Conservation (phyloP, 805 yeast species). For the Hanseniaspora hatyaiensis region DNA sequence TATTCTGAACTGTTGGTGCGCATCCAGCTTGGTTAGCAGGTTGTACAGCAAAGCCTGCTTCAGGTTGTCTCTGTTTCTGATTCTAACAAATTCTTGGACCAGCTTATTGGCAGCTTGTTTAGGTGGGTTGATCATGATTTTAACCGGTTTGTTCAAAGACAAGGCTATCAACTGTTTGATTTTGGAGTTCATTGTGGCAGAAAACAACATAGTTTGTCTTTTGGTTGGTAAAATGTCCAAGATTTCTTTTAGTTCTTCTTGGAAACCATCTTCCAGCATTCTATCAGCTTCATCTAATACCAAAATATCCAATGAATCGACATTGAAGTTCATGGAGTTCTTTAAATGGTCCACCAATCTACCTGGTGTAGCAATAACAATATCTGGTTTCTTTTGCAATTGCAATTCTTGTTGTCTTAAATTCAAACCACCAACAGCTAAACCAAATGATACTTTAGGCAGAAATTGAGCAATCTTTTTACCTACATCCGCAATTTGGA, state of each 20-base stretch:
- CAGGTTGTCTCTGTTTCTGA: conserved; percentile 73
- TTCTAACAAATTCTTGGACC: conserved; percentile 86
- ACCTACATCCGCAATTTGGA: conserved; percentile 92
- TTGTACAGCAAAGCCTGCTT: conserved; percentile 75
- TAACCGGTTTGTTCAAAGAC: conserved; percentile 78
- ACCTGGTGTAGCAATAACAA: conserved; percentile 98
- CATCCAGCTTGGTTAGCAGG: conserved; percentile 55
- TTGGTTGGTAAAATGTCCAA: conserved; percentile 75
- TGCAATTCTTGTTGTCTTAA: conserved; percentile 92
- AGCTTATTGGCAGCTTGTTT: conserved; percentile 86
- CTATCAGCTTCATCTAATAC: conserved; percentile 98
- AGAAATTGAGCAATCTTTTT: conserved; percentile 69
- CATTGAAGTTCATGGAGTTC: conserved; percentile 84
- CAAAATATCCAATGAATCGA: conserved; percentile 81
- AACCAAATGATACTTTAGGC: conserved; percentile 67
- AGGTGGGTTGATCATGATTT: conserved; percentile 94
- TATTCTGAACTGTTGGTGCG: conserved; percentile 51
- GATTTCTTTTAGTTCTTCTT: conserved; percentile 84
- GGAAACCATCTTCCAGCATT: conserved; percentile 98
- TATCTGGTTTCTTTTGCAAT: conserved; percentile 82
- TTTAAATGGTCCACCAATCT: conserved; percentile 93
- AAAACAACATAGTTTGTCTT: conserved; percentile 86
- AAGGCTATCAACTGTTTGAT: conserved; percentile 79
- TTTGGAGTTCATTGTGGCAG: conserved; percentile 95
- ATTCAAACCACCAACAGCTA: conserved; percentile 97